Evolutionary conservation across 495 filamentous ascomycete genomes (phyloP).

Genomic region (Melanomma pulvis-pyrius): DNA sequence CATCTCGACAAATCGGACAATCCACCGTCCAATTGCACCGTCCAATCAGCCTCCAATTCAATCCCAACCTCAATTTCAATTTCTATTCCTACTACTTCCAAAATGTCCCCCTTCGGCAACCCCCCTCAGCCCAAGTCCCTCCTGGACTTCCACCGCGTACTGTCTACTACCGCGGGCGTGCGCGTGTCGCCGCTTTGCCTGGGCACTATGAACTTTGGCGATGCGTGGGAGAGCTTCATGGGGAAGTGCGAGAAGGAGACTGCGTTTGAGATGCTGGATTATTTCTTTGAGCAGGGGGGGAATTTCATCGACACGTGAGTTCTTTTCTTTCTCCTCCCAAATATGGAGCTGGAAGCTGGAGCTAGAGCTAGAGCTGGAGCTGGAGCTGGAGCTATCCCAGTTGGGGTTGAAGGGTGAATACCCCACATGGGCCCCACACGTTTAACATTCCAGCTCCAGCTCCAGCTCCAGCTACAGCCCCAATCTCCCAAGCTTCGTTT

Average conservation of each 20-base stretch:
- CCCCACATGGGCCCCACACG: constrained; percentile 1
- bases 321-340: neutral
- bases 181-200: constrained; percentile 63
- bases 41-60: neutral
- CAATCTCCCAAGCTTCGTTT: neutral
- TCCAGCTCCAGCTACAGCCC: neutral
- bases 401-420: neutral
- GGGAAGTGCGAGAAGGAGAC: constrained; percentile 64
- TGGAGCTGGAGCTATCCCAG: neutral
- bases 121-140: constrained; percentile 7
- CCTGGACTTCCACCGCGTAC: constrained; percentile 45
- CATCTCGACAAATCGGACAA: neutral
- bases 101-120: neutral
- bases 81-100: neutral
- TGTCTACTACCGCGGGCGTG: constrained; percentile 61
- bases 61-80: neutral
- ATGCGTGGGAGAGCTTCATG: constrained; percentile 54
- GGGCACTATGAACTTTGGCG: constrained; percentile 66
- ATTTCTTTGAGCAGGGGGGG: constrained; percentile 65
- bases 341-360: neutral
- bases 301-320: constrained; percentile 81
- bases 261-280: constrained; percentile 66
- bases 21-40: neutral
- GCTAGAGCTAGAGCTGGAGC: neutral
- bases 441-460: neutral